A percentile compares a stretch with the other conserved stretches of the same genome.
Evolutionary conservation across 2,329 filamentous ascomycete genomes (phyloP).

Genomic region (Sarocladiaceae sp.): DNA sequence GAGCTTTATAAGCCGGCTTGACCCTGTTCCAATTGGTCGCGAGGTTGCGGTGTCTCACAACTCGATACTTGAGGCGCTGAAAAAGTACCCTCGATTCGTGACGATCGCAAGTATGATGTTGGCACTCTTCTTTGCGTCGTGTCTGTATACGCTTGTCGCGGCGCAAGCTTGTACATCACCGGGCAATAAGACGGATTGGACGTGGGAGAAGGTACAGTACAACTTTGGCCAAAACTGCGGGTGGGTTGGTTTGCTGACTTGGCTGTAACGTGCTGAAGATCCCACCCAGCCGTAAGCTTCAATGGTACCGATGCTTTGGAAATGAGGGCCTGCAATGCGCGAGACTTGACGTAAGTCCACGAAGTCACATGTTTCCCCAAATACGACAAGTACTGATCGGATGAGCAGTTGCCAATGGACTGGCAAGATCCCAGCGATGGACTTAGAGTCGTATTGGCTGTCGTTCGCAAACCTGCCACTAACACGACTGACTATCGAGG

Average conservation of each 20-base stretch:
- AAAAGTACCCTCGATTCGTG: neutral
- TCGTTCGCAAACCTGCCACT: constrained; percentile 25
- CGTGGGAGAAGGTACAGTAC: neutral
- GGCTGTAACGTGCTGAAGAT: neutral
- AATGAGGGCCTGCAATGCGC: constrained; percentile 20
- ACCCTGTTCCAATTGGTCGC: neutral
- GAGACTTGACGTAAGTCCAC: constrained; percentile 25
- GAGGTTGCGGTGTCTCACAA: neutral
- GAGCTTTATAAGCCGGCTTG: neutral
- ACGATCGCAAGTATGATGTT: neutral
- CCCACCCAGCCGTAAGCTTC: neutral
- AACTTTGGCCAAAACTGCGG: neutral
- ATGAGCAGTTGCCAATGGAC: constrained; percentile 28
- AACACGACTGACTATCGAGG: constrained; percentile 21
- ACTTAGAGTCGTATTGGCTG: constrained; percentile 25
- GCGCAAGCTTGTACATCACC: neutral
- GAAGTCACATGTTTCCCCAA: neutral
- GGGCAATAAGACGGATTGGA: neutral
- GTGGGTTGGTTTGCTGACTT: neutral
- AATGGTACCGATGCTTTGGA: neutral
- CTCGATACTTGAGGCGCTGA: neutral
- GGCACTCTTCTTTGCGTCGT: neutral
- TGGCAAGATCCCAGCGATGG: constrained; percentile 25
- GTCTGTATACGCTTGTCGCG: neutral
- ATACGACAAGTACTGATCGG: neutral